Percentiles rank a stretch among this genome's conserved stretches.
Conservation (phyloP, 345 rosid species). For the Gossypium australe region DNA sequence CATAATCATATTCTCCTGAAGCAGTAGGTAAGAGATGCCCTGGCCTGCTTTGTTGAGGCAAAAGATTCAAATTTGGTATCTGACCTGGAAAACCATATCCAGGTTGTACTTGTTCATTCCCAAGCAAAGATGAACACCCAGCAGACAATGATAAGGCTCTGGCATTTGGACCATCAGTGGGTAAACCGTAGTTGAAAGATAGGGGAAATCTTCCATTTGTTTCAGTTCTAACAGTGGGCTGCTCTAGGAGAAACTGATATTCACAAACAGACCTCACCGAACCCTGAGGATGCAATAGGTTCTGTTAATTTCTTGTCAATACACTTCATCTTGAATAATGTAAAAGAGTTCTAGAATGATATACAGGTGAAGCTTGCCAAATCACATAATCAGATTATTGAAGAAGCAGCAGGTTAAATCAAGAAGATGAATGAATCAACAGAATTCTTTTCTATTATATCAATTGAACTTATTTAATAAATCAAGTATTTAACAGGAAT, state of each 20-base stretch:
- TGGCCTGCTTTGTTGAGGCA: constrained; percentile 56
- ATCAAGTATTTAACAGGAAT: neutral
- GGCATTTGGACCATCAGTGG: constrained; percentile 32
- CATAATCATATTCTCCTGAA: constrained; percentile 39
- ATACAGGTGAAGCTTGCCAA: neutral
- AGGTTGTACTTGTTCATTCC: constrained; percentile 31
- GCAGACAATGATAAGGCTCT: constrained; percentile 28
- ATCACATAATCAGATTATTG: neutral
- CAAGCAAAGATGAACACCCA: constrained; percentile 24
- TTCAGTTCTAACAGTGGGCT: constrained; percentile 44
- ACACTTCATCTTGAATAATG: neutral
- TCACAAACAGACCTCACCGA: constrained; percentile 49
- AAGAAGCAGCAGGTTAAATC: neutral
- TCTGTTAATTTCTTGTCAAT: neutral
- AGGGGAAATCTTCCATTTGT: constrained; percentile 35
- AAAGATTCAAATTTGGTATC: constrained; percentile 57
- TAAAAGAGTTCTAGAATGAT: neutral
- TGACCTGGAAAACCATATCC: constrained; percentile 46
- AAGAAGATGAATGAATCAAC: neutral
- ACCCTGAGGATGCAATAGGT: constrained; percentile 33
- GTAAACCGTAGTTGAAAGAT: constrained; percentile 37
- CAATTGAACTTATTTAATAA: neutral
- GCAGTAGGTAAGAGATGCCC: constrained; percentile 43
- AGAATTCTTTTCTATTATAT: neutral
- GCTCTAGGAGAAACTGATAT: constrained; percentile 63